Evolutionary conservation across 192 early-diverging fungal species (phyloP).

Genomic region (Coemansia sp.): DNA sequence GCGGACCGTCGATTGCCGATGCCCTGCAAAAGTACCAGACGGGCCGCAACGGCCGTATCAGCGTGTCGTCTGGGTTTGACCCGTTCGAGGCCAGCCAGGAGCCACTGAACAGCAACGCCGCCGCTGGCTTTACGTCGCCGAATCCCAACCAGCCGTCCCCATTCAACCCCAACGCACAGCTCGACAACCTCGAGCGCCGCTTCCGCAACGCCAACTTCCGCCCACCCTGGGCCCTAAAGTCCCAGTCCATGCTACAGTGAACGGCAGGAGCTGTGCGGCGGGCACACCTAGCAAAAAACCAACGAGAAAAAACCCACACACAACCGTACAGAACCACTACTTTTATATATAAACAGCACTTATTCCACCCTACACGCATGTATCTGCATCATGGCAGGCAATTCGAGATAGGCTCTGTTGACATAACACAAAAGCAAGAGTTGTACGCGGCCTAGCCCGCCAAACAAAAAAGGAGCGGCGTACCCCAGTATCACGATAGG

Average conservation of each 20-base stretch:
- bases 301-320: background rate
- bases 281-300: background rate
- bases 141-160: background rate
- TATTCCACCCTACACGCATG: no score
- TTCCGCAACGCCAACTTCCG: constrained; percentile 50
- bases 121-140: constrained; percentile 11
- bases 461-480: no score
- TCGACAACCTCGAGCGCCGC: constrained; percentile 44
- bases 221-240: constrained; percentile 45
- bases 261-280: no score
- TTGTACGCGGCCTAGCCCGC: background rate
- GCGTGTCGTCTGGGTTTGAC: constrained; percentile 46
- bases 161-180: constrained; percentile 33
- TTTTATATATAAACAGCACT: no score
- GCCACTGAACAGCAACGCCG: constrained; percentile 12
- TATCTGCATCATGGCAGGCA: no score
- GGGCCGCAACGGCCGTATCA: constrained; percentile 17
- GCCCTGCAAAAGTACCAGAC: constrained; percentile 16
- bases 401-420: no score
- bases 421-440: no score
- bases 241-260: constrained; percentile 23
- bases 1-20: constrained; percentile 47
- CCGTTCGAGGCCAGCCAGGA: constrained; percentile 43
- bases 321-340: no score
- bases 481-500: no score